These are phyloP conservation scores for Fomitopsis pinicola DNA, from an alignment of 1,284 basidiomycete species.

Conservation along the genomic window DNA sequence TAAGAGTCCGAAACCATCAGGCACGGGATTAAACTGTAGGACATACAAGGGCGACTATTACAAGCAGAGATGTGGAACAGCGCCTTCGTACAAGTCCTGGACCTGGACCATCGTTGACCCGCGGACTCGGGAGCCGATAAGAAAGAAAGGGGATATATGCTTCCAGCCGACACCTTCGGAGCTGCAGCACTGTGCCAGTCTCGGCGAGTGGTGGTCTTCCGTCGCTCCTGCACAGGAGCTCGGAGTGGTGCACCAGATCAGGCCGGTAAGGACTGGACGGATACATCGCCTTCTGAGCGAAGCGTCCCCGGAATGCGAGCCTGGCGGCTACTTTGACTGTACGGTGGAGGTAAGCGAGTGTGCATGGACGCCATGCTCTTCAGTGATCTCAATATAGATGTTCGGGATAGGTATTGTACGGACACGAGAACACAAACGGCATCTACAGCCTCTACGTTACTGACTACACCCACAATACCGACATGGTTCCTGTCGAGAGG, in stretches of 20 bases:
- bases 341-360: conserved; percentile 54
- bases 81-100: conserved; percentile 22
- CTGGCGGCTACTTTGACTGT: conserved; percentile 57
- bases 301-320: conserved; percentile 35
- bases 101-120: conserved; percentile 27
- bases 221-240: conserved; percentile 2
- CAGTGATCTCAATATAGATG: background rate
- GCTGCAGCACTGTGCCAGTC: conserved; percentile 30
- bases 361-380: background rate
- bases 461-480: conserved; percentile 53
- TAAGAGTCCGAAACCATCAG: too few species aligned
- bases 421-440: conserved; percentile 28
- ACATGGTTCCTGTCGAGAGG: conserved; percentile 27
- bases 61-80: conserved; percentile 29
- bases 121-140: conserved; percentile 21
- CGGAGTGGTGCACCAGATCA: conserved; percentile 4
- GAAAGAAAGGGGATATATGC: conserved; percentile 4
- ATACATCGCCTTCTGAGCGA: conserved; percentile 51
- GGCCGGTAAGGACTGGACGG: conserved; percentile 15
- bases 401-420: conserved; percentile 43
- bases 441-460: conserved; percentile 59
- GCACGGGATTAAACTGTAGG: background rate
- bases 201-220: conserved; percentile 52
- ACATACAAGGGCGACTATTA: conserved; percentile 27
- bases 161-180: conserved; percentile 25